These are phyloP conservation scores for Pythium periplocum DNA, from an alignment of 352 stramenopile species.

Conservation along the genomic window DNA sequence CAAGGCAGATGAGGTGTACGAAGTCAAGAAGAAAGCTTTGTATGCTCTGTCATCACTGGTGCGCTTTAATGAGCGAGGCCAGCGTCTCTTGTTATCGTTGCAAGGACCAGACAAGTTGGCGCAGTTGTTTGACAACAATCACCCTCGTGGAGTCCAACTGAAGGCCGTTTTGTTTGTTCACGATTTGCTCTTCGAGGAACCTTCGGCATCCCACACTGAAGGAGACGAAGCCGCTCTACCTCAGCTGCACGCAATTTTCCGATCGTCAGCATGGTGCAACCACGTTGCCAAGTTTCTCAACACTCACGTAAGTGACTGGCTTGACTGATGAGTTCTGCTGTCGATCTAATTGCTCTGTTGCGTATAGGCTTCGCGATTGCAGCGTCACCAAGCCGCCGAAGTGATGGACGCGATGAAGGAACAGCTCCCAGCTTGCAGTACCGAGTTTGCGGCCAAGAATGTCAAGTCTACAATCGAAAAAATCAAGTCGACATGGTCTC, in stretches of 20 bases:
- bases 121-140: constrained; percentile 31
- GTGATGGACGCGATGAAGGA: constrained; percentile 52
- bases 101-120: constrained; percentile 13
- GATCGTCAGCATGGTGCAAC: constrained; percentile 47
- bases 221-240: constrained; percentile 23
- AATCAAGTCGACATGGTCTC: constrained; percentile 19
- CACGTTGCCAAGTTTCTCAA: constrained; percentile 43
- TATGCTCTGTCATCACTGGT: constrained; percentile 76
- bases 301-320: constrained; percentile 8
- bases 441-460: constrained; percentile 28
- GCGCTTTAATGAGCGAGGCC: constrained; percentile 56
- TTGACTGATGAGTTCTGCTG: neutral
- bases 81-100: constrained; percentile 53
- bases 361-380: constrained; percentile 29
- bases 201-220: constrained; percentile 3
- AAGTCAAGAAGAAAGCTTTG: constrained; percentile 81
- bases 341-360: neutral
- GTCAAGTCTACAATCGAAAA: constrained; percentile 33
- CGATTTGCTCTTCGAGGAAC: constrained; percentile 50
- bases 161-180: constrained; percentile 74
- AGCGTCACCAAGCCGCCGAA: constrained; percentile 42
- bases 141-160: constrained; percentile 48
- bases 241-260: constrained; percentile 43
- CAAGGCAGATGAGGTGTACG: constrained; percentile 24
- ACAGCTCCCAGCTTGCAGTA: constrained; percentile 50